A percentile compares a stretch with the other conserved stretches of the same genome.
phyloP scores from a whole-genome alignment of 208 protist genomes.

The Blastocrithidia nonstop region DNA sequence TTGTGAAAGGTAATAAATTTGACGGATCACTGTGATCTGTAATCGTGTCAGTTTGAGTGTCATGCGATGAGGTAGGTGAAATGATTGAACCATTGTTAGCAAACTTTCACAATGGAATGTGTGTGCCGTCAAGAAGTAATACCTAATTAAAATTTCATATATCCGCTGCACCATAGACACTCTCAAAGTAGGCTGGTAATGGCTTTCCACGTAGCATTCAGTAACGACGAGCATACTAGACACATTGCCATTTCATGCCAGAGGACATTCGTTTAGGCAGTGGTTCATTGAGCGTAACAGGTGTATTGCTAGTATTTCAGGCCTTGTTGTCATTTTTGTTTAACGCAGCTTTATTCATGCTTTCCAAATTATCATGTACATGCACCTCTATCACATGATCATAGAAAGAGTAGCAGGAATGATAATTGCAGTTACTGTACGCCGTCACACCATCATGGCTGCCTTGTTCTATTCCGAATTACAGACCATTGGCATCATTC shows the following conservation, averaged over 20 bases:
- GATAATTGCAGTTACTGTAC: slow-evolving; percentile 54
- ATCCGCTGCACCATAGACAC: slow-evolving; percentile 45
- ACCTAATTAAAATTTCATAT: slow-evolving; percentile 39
- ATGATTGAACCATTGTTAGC: slow-evolving; percentile 8
- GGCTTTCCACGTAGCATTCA: slow-evolving; percentile 59
- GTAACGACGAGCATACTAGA: slow-evolving; percentile 78
- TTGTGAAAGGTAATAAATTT: no score
- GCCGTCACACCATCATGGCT: slow-evolving; percentile 21
- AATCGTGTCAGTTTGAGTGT: no score
- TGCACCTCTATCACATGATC: slow-evolving; percentile 4
- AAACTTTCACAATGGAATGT: slow-evolving; percentile 28
- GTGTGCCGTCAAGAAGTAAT: slow-evolving; percentile 18
- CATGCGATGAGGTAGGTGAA: neutral
- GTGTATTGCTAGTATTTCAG: neutral
- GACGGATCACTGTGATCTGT: no score
- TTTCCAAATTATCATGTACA: neutral
- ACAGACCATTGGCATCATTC: no score
- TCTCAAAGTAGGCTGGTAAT: slow-evolving; percentile 25
- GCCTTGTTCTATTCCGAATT: slow-evolving; percentile 44
- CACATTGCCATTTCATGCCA: slow-evolving; percentile 76
- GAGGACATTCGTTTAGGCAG: slow-evolving; percentile 10
- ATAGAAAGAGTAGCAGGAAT: slow-evolving; percentile 14
- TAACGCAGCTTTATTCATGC: neutral
- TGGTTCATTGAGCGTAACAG: no score
- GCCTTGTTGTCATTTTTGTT: neutral